Base-by-base conservation (phyloP, 306 rosid species). In the Dryas drummondii region DNA sequence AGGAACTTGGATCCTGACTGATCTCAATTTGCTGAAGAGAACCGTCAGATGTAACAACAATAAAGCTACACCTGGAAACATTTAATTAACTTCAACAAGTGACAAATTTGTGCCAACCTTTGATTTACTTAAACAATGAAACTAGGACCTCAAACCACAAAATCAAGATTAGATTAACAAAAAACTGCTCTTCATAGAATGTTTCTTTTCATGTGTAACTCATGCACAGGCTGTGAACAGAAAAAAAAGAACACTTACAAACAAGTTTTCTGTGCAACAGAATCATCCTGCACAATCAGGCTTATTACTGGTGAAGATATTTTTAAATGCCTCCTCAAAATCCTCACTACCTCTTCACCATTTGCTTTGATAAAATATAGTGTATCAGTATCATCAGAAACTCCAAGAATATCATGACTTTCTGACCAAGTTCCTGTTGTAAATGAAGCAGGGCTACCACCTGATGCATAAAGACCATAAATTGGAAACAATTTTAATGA, bases 341-440 rank as follows among this genome's bases (percentile, higher is more conserved):
- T 75, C 87, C 92, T 86, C 26, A 82, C 75, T 63, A 92, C 84
- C 72, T 90, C 91, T 61, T 89, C 97, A 52, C 98, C 99, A 32
- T 81, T 89, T 52, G 78, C 82, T 79, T 90, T 92, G 82, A 94
- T 83, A 82, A 94, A 90, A 89, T 87, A 90, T 41, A 94, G 70
- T 8, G 92, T 84, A 80, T 88, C 91, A 52, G 75, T 77, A 47
- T 94, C 92, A 72, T 92, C 97, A 71, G 80, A 86, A 79, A 94
- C 89, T 62, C 97, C 97, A 67, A 94, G 97, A 88, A 92, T 70
- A 60, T 89, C 89, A 70, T 89, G 93, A 66, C 84, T 86, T 57
- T 87, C 93, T 2, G 99, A 94, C 97, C 98, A 94, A 72, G 91
- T 79, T 79, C 99, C 99, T 52, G 86, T 67, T 60, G 87, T 87